A percentile compares a stretch with the other conserved stretches of the same genome.
Conservation (phyloP, 495 filamentous ascomycete genomes). For the Tricharina praecox region DNA sequence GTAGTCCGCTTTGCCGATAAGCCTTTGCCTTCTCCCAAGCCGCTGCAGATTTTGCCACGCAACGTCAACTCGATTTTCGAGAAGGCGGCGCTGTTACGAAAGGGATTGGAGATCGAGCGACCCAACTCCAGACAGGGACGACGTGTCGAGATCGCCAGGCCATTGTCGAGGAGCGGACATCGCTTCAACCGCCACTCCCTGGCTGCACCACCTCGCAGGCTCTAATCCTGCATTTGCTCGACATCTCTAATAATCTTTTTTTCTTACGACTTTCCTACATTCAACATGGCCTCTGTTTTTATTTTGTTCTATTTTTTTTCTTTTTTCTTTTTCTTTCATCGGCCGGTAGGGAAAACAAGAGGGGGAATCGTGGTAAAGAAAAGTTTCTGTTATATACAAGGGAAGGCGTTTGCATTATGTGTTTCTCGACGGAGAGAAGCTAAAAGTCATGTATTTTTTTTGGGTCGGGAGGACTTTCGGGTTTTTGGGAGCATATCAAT, state of each 20-base stretch:
- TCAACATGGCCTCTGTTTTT: background rate
- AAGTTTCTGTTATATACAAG: slow-evolving; percentile 1
- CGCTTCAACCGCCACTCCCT: background rate
- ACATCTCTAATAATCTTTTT: background rate
- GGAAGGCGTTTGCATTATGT: background rate
- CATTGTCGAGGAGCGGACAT: slow-evolving; percentile 22
- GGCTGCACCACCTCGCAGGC: background rate
- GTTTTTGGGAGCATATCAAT: background rate
- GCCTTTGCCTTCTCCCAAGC: slow-evolving; percentile 3
- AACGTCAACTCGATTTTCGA: background rate
- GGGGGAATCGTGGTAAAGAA: slow-evolving; percentile 2
- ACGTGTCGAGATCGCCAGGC: slow-evolving; percentile 18
- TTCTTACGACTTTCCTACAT: background rate
- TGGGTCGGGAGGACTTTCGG: background rate
- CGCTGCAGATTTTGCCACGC: background rate
- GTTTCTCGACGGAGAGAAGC: background rate
- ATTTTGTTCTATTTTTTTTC: background rate
- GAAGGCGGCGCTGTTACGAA: slow-evolving; percentile 1
- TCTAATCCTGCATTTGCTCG: background rate
- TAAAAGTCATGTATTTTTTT: slow-evolving; percentile 6
- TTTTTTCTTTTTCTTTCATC: background rate
- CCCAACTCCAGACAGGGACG: slow-evolving; percentile 20
- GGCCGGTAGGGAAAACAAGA: background rate
- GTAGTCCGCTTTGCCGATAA: slow-evolving; percentile 20
- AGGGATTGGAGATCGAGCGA: slow-evolving; percentile 13